Base-by-base conservation (phyloP, 768 basidiomycete genomes). In the Cyathus striatus region DNA sequence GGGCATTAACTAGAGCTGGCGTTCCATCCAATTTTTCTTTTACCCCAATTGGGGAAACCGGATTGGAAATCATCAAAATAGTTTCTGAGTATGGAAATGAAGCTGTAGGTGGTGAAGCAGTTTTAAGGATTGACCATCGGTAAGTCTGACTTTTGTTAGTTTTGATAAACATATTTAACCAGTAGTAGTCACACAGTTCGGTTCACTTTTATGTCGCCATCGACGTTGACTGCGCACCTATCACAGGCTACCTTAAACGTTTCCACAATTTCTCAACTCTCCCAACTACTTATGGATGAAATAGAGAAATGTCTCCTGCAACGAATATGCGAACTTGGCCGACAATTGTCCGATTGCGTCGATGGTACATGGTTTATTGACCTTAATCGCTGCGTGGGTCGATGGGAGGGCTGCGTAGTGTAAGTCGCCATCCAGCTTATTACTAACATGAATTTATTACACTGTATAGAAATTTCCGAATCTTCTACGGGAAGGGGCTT, bases 291-390 rank as follows among this genome's bases (percentile, higher is more conserved):
- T 9, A 69, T 72, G 18, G 85, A 91, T 49, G 92, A 94, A 58
- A 76, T 88, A 18, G 83, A 86, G 56, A 71, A 73, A 25, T 83
- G 81, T 51, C 61, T 92, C 10, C 68, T 92, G 22, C 66, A 75
- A 24, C 66, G 81, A 46, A 81, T 91, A 42, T 84, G 85, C 50
- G 80, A 79, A 45, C 63, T 83, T 20, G 88, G 88, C 5, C 67
- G 64, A 16, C 72, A 70, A 39, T 57, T 78, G 6, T 75, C 73
- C 40, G 68, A 71, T 25, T 59, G 70, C 23, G 66, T 75, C 12
- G 79, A 80, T 35, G 82, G 81, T 12, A 81, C 79, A 2, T 91
- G 88, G 88, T 86, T 90, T 48, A 79, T 90, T 20, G 88, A 91
- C 51, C 56, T 78, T 35, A 73, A 83, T 42, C 77, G 79, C 44